A percentile compares a stretch with the other conserved stretches of the same genome.
Evolutionary conservation across 2,329 filamentous ascomycete species (phyloP).

Genomic region (Pyricularia grisea): DNA sequence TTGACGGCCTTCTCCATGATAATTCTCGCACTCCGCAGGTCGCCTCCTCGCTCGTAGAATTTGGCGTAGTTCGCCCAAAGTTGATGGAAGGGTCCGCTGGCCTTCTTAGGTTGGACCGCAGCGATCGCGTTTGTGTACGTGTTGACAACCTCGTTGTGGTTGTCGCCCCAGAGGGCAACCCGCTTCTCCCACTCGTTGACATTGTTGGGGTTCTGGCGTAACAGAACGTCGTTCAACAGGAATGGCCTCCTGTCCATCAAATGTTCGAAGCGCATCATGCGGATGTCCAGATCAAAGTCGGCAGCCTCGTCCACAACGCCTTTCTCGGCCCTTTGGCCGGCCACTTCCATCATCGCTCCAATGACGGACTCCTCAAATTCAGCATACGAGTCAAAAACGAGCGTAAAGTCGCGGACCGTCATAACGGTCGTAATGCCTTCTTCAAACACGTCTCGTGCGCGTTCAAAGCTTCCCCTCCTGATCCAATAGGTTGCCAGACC

Average conservation of each 20-base stretch:
- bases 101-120: conserved; percentile 88
- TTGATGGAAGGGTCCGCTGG: conserved; percentile 85
- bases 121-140: conserved; percentile 94
- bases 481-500: conserved; percentile 96
- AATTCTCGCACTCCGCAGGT: conserved; percentile 73
- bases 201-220: conserved; percentile 93
- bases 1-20: conserved; percentile 98
- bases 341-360: conserved; percentile 80
- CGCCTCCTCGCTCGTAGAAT: conserved; percentile 84
- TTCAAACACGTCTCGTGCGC: conserved; percentile 86
- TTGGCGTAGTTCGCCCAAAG: conserved; percentile 96
- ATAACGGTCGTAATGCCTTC: conserved; percentile 96
- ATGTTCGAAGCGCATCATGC: conserved; percentile 97
- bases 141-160: conserved; percentile 81
- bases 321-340: conserved; percentile 69
- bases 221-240: conserved; percentile 86
- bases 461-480: conserved; percentile 83
- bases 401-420: conserved; percentile 94
- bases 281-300: conserved; percentile 89
- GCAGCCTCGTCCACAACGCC: conserved; percentile 70
- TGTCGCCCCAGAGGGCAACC: conserved; percentile 90
- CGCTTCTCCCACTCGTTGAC: conserved; percentile 96
- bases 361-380: conserved; percentile 98
- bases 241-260: conserved; percentile 96
- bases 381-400: conserved; percentile 92